phyloP scores from a whole-genome alignment of 1,284 basidiomycete genomes.

The Filobasidium uniguttulatum region DNA sequence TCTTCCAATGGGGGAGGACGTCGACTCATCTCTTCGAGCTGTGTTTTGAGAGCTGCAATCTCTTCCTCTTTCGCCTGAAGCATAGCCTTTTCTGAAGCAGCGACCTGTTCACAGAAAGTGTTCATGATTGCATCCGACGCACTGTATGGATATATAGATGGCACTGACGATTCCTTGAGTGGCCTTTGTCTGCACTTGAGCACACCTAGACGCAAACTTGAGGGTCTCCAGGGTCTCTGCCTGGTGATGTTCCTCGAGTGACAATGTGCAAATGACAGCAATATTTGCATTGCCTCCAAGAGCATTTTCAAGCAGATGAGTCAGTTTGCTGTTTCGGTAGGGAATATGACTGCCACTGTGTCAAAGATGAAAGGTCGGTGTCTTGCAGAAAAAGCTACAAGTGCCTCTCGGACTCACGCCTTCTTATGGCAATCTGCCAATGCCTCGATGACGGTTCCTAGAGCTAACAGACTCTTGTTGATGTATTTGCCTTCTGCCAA shows the following conservation, averaged over 20 bases:
- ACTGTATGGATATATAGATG: background rate
- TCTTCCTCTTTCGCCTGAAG: conserved; percentile 38
- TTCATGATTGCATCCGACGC: background rate
- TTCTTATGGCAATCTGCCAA: conserved; percentile 36
- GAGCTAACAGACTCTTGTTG: conserved; percentile 41
- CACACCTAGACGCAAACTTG: conserved; percentile 45
- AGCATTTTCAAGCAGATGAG: conserved; percentile 44
- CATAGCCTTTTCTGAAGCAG: conserved; percentile 32
- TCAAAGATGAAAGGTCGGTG: background rate
- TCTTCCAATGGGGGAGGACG: background rate
- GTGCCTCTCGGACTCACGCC: conserved; percentile 5
- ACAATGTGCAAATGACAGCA: conserved; percentile 44
- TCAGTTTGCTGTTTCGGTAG: conserved; percentile 45
- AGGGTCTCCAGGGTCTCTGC: conserved; percentile 44
- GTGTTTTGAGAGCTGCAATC: conserved; percentile 33
- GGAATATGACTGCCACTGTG: conserved; percentile 38
- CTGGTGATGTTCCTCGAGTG: conserved; percentile 39
- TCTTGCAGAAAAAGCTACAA: background rate
- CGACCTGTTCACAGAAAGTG: conserved; percentile 21
- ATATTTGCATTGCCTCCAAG: conserved; percentile 45
- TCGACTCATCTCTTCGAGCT: conserved; percentile 23
- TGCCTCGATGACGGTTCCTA: conserved; percentile 45
- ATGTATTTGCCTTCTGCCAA: conserved; percentile 46
- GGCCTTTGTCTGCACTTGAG: conserved; percentile 45
- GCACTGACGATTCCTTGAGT: conserved; percentile 40